Conservation (phyloP, 192 early-diverging fungal species). For the Haplosporangium gracile region DNA sequence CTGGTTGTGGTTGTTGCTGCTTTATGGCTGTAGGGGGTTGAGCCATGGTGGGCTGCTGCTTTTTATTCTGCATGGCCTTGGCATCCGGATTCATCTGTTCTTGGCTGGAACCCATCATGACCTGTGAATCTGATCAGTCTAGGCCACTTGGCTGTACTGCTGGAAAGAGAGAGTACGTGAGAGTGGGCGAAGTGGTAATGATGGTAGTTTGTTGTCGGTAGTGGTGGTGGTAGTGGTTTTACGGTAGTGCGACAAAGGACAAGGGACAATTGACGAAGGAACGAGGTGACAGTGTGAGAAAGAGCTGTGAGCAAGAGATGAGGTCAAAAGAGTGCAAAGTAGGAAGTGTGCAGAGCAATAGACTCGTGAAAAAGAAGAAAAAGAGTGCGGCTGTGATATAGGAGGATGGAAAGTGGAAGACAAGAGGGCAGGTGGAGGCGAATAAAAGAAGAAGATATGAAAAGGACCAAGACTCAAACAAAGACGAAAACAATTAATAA, state of each 20-base stretch:
- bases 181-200: no score
- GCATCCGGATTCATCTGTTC: neutral
- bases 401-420: neutral
- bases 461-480: neutral
- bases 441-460: neutral
- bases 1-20: neutral
- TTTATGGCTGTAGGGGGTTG: neutral
- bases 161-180: no score
- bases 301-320: neutral
- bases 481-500: neutral
- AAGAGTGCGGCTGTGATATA: no score
- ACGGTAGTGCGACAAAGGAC: neutral
- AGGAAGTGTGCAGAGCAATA: neutral
- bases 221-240: neutral
- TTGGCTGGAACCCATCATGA: neutral
- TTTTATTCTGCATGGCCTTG: neutral
- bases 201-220: no score
- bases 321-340: neutral
- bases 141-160: neutral
- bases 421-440: neutral
- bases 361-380: no score
- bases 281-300: neutral
- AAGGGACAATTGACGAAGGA: neutral
- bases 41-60: slow-evolving; percentile 1
- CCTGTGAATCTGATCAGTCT: neutral